Evolutionary conservation across 192 early-diverging fungal genomes (phyloP), one percentile per base, ranked within the genome.

Genomic region (Umbelopsis ramanniana): DNA sequence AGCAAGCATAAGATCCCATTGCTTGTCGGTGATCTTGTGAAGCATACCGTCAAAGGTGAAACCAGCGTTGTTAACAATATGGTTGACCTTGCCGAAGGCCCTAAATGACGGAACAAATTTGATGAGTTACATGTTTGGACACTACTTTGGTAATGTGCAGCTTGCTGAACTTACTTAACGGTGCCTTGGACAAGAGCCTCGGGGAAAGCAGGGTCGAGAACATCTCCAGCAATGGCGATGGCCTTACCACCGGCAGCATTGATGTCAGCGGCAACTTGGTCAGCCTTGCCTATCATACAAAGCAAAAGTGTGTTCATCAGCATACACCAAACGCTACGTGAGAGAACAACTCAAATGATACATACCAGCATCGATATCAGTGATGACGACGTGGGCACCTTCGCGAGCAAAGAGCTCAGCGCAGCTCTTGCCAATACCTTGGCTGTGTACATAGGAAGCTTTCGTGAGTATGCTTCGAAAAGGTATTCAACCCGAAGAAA

Each of bases 31-130:
- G 66, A 93, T 93, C 74, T 95, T 87, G 80, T 87, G 87, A 74
- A 98, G 90, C 71, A 95, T 94, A 80, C 93, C 95, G 86, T 98
- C 97, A 69, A 93, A 92, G 66, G 97, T 89, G 77, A 95, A 97
- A 70, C 97, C 97, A 17, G 97, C 97, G 69, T 98, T 98, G 93
- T 98, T 98, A 81, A 98, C 87, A 29, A 98, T 83, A 69, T 97
- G 81, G 76, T 93, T 91, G 81, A 93, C 79, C 67, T 90, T 89
- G 50, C 91, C 91, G 82, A 90, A 93, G 53, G 87, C 88, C 76
- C 89, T 81, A 37, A 70, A 38, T 33, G 54, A 53, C 6, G 29
- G 4, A 79, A 43, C 45, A 6, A 46, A 7, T 46, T 46, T 19
- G 12, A 40, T 40, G 67, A 29, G 29, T 43, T 8, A 6, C 43